Evolutionary conservation across 495 filamentous ascomycete genomes (phyloP), one percentile per base, ranked within the genome.

Genomic region (Penicillium cosmopolitanum): DNA sequence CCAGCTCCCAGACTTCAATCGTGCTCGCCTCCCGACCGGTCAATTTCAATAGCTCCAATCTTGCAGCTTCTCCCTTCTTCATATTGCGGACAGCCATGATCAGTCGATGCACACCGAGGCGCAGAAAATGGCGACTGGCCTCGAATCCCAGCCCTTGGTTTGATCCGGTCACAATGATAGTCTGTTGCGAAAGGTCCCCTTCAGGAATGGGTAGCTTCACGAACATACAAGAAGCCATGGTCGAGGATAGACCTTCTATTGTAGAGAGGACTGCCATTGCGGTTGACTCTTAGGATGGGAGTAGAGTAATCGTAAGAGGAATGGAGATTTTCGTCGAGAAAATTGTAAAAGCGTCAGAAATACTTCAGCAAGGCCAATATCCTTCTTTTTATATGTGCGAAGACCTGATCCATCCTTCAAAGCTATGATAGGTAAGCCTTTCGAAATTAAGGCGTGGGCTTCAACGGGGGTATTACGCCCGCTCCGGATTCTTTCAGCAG

Each of bases 151-250:
- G 62, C 13, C 84, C 82, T 9, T 60, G 64, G 56, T 84, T 86
- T 28, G 79, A 67, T 6, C 84, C 83, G 0, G 83, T 82, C 10
- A 85, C 73, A 33, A 86, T 75, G 44, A 82, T 69, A 3, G 78
- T 85, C 54, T 83, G 66, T 44, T 66, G 69, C 4, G 61, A 52
- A 57, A 67, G 51, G 6, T 59, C 42, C 0, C 38, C 57, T 12
- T 53, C 23, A 11, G 50, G 57, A 16, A 59, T 8, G n/a, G 57
- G 57, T 12, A 59, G 31, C 16, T 47, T 23, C 11, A 59, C 25
- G 43, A 59, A 59, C 9, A 59, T 35, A 16, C 25, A 38, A 18
- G 57, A 59, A 15, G 44, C 36, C 13, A 59, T 35, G 12, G 25
- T 59, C 6, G 50, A 35, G 13, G 43, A 31, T 9, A 56, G 23